Evolutionary conservation across 2,329 filamentous ascomycete genomes (phyloP), one percentile per base, ranked within the genome.

Genomic region (Amauroascus verrucosus): DNA sequence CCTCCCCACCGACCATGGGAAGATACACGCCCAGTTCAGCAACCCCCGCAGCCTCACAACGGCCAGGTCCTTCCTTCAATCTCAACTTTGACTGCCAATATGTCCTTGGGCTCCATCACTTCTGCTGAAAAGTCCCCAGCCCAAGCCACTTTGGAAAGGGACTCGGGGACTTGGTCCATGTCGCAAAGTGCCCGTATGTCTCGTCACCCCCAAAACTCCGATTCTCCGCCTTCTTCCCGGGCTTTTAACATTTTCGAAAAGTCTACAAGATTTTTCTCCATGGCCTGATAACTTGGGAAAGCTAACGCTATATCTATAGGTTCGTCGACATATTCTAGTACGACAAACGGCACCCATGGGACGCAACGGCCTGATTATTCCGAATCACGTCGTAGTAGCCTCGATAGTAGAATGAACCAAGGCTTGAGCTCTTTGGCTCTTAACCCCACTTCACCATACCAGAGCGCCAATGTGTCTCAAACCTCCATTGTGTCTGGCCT

Each of bases 81-180:
- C 54, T 71, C 72, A 33, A 74, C 72, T 7, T 61, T 75, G 38
- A 75, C 72, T 2, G 70, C 70, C n/a, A 70, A 64, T 51, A 71
- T 75, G 63, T 66, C 64, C 41, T 60, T 59, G 46, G 60, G 62
- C 18, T 55, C 56, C 9, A 50, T 62, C 38, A 59, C 62, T 35
- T 57, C 66, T 1, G 61, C 68, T 1, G 72, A 75, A 55, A 72
- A 73, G 57, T 70, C 68, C 0, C 70, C 69, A 8, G 68, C 66
- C 18, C 67, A 72, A 51, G 61, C 67, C 7, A 72, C 71, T 13
- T 67, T 72, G 55, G 73, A 77, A 62, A 75, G 78, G 56, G 78
- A 80, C 63, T 81, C 78, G 20, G 77, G 78, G 56, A 79, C 76
- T 63, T 81, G 77, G 77, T 79, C 77, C 51, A 76, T 79, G 61